These are phyloP conservation scores for Alternaria viburni DNA, from an alignment of 2,329 filamentous ascomycete genomes.

Conservation along the genomic window DNA sequence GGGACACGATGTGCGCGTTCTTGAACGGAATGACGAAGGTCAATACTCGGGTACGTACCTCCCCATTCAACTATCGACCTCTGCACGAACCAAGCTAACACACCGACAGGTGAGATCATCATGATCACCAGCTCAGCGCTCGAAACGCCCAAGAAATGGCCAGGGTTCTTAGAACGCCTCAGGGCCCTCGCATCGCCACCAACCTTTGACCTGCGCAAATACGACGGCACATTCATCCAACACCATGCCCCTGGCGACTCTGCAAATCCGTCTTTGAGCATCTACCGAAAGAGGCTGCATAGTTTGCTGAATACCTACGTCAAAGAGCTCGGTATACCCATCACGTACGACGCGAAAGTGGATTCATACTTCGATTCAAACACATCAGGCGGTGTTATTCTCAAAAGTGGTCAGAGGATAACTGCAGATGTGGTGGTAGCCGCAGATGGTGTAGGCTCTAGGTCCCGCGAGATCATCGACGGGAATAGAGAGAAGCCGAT, in stretches of 20 bases:
- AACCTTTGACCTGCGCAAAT: not conserved
- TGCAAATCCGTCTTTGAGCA: not conserved
- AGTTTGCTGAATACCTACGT: not conserved
- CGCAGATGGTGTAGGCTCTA: constrained; percentile 11
- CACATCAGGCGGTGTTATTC: not conserved
- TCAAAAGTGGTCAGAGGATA: not conserved
- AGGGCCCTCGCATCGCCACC: not conserved
- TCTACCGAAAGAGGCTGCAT: not conserved
- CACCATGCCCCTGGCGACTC: not conserved
- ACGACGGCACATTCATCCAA: not conserved
- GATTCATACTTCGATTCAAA: not conserved
- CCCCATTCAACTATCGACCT: not conserved
- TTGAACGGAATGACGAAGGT: constrained; percentile 17
- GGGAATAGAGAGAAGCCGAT: constrained; percentile 3
- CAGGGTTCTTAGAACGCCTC: not conserved
- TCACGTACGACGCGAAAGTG: not conserved
- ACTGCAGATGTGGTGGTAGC: constrained; percentile 11
- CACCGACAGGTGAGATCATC: not conserved
- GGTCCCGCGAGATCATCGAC: constrained; percentile 6
- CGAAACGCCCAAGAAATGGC: not conserved
- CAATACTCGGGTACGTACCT: not conserved
- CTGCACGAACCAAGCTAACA: not conserved
- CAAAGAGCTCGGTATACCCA: constrained; percentile 3
- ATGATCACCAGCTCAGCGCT: not conserved
- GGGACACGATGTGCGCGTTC: constrained; percentile 34